A percentile compares a stretch with the other conserved stretches of the same genome.
Conservation (phyloP, 148 eudicot genomes). For the Polygonum maritimum region DNA sequence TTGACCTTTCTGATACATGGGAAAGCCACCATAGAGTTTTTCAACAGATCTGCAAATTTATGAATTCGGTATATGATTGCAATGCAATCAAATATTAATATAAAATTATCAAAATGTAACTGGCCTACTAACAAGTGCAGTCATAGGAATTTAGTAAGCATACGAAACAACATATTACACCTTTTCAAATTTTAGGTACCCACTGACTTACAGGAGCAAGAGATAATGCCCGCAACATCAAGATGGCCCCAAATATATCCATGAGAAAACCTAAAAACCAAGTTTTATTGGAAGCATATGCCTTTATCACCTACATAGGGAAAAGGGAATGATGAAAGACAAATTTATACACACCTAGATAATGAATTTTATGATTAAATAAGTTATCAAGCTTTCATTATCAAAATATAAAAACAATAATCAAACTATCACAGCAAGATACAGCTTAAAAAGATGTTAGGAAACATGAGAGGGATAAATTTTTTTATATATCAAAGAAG, state of each 20-base stretch:
- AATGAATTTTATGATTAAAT: not conserved
- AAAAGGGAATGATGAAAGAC: not conserved
- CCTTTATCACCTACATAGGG: slow-evolving; percentile 60
- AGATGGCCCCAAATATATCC: slow-evolving; percentile 87
- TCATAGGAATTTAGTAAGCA: not conserved
- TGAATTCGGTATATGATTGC: not conserved
- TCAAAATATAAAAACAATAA: not conserved
- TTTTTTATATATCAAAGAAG: not conserved
- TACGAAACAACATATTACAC: not conserved
- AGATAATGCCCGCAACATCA: slow-evolving; percentile 94
- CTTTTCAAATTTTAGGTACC: not conserved
- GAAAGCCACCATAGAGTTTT: not conserved
- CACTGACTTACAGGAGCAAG: slow-evolving; percentile 79
- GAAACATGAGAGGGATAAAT: not conserved
- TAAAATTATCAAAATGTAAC: not conserved
- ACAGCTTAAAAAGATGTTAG: not conserved
- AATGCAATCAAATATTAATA: not conserved
- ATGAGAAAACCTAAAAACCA: slow-evolving; percentile 82
- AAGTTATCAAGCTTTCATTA: not conserved
- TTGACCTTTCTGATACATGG: not conserved
- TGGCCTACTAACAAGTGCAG: not conserved
- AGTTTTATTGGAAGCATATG: slow-evolving; percentile 75
- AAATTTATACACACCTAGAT: not conserved
- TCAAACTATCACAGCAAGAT: not conserved
- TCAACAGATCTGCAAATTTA: not conserved